phyloP scores from a whole-genome alignment of 1,284 basidiomycete genomes.

The Cryptococcus sp. region DNA sequence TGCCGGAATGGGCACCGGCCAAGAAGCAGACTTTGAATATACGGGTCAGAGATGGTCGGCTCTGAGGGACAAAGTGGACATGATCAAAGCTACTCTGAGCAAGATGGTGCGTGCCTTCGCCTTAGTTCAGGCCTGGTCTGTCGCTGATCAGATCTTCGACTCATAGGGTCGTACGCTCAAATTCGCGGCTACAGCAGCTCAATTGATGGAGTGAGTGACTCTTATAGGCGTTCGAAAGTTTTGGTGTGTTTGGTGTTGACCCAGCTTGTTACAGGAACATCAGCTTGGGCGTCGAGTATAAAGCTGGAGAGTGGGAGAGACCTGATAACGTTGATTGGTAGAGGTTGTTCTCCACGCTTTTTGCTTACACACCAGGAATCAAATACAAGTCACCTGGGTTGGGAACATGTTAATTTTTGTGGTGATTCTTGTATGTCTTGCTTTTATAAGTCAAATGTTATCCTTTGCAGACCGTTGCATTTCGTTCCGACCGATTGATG shows the following conservation, averaged over 20 bases:
- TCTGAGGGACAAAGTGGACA: conserved; percentile 5
- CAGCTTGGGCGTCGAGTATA: conserved; percentile 20
- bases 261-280: conserved; percentile 14
- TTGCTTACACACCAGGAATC: not conserved
- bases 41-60: not conserved
- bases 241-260: conserved; percentile 1
- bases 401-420: no score
- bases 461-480: no score
- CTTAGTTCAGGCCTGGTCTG: not conserved
- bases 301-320: conserved; percentile 27
- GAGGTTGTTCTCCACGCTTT: not conserved
- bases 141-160: not conserved
- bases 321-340: conserved; percentile 17
- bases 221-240: not conserved
- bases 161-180: conserved; percentile 18
- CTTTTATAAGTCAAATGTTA: no score
- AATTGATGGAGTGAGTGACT: conserved; percentile 22
- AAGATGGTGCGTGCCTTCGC: conserved; percentile 5
- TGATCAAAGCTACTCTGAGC: conserved; percentile 6
- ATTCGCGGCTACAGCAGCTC: conserved; percentile 16
- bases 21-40: not conserved
- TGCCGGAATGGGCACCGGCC: not conserved
- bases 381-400: not conserved
- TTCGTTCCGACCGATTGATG: no score
- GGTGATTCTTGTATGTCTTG: no score